Conservation (phyloP, 257 asterid species). For the Scutellaria minor region DNA sequence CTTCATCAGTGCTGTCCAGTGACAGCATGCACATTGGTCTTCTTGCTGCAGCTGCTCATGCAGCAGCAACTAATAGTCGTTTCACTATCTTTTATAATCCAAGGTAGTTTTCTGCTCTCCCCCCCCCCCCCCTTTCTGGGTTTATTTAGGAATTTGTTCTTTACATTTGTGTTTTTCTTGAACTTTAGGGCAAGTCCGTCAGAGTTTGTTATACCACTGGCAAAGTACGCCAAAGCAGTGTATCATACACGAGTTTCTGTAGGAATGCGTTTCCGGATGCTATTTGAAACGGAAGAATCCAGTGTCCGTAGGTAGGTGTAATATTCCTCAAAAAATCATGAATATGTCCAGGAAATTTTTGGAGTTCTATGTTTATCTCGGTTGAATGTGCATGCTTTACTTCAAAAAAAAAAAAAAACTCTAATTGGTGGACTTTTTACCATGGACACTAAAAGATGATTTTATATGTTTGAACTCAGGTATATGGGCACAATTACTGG, state of each 20-base stretch:
- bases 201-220: conserved; percentile 86
- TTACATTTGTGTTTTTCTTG: conserved; percentile 17
- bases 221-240: conserved; percentile 82
- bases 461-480: conserved; percentile 48
- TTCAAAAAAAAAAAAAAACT: neutral
- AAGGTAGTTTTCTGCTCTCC: conserved; percentile 46
- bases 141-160: neutral
- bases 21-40: conserved; percentile 99
- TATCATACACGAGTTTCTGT: conserved; percentile 88
- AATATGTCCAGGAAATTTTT: neutral
- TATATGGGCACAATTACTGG: conserved; percentile 94
- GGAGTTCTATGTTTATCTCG: neutral
- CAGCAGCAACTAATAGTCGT: conserved; percentile 88
- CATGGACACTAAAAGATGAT: neutral
- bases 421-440: conserved; percentile 9
- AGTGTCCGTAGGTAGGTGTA: conserved; percentile 85
- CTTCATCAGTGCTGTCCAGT: conserved; percentile 89
- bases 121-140: neutral
- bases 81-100: conserved; percentile 89
- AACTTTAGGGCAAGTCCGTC: conserved; percentile 82
- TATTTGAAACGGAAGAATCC: conserved; percentile 91
- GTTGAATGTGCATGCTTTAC: conserved; percentile 16
- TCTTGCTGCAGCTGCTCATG: conserved; percentile 98
- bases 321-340: conserved; percentile 10
- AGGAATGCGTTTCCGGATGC: conserved; percentile 97